phyloP scores from a whole-genome alignment of 73 alveolate species.

The Blepharisma stoltei region DNA sequence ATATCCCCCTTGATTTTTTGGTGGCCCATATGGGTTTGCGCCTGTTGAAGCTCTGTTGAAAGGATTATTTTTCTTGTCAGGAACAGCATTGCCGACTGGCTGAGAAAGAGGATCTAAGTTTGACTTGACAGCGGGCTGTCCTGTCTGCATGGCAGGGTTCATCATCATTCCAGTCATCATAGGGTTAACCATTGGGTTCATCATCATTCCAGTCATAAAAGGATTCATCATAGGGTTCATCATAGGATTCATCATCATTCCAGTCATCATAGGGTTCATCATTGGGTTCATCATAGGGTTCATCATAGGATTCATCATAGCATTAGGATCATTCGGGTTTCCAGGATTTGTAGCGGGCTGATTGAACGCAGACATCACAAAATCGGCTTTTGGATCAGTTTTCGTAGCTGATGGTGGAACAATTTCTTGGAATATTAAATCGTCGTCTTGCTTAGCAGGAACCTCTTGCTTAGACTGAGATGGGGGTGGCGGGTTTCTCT shows the following conservation, averaged over 20 bases:
- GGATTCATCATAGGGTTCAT: not conserved
- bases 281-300: slow-evolving; percentile 8
- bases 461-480: not conserved
- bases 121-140: not conserved
- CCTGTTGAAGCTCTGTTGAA: not conserved
- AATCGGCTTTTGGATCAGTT: not conserved
- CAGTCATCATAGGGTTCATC: slow-evolving; percentile 17
- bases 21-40: not conserved
- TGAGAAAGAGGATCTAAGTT: not conserved
- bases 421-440: not conserved
- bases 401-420: not conserved
- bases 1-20: not conserved
- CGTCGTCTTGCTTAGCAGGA: not conserved
- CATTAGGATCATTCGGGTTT: not conserved
- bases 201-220: not conserved
- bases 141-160: slow-evolving; percentile 8
- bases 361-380: not conserved
- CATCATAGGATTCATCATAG: not conserved
- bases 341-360: not conserved
- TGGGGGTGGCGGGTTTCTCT: not conserved
- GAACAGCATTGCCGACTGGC: not conserved
- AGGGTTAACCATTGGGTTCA: not conserved
- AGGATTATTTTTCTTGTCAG: not conserved
- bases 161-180: slow-evolving; percentile 28
- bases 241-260: not conserved